Base-by-base conservation (phyloP, 2,329 filamentous ascomycete genomes). In the Exophiala spinifera region DNA sequence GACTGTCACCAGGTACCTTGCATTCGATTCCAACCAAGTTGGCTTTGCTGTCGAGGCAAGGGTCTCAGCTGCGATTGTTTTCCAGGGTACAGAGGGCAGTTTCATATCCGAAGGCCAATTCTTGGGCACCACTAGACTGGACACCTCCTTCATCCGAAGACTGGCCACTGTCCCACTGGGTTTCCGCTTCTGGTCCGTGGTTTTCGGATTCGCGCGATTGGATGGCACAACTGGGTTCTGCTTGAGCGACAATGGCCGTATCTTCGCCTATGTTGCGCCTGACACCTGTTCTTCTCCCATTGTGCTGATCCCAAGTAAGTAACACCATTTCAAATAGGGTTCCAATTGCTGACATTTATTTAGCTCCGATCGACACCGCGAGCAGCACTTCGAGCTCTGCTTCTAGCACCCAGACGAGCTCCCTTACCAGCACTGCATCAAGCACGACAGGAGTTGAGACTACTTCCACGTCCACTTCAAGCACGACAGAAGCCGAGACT, bases 81-180 rank as follows among this genome's bases (percentile, higher is more conserved):
- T 44, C 49, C 4, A 34, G 4, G 49, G 49, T n/a, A 20, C 17
- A 8, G 25, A 34, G 23, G 44, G 25, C 23, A n/a, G 25, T n/a
- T 34, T 51, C 33, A 19, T 51, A 15, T 51, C 49, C 15, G 40
- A 44, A 19, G 49, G 39, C 39, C 13, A 25, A 20, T 51, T 31
- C 39, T 28, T 51, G 14, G 49, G 49, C 3, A 51, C 49, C 31
- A 13, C 5, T 7, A 25, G 11, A 14, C 4, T 17, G 17, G 37
- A 33, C 15, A 39, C 33, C 19, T 49, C 46, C 33, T 39, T 39
- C 14, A 34, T 49, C 20, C 15, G 21, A 23, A 33, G 31, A 8
- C 13, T 31, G 20, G 13, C 36, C 10, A 23, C 23, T 19, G 14
- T 49, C 13, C 46, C 46, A 4, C 5, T 5, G 1, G 46, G 46